Evolutionary conservation across 768 basidiomycete species (phyloP).

Genomic region (Panus rudis): DNA sequence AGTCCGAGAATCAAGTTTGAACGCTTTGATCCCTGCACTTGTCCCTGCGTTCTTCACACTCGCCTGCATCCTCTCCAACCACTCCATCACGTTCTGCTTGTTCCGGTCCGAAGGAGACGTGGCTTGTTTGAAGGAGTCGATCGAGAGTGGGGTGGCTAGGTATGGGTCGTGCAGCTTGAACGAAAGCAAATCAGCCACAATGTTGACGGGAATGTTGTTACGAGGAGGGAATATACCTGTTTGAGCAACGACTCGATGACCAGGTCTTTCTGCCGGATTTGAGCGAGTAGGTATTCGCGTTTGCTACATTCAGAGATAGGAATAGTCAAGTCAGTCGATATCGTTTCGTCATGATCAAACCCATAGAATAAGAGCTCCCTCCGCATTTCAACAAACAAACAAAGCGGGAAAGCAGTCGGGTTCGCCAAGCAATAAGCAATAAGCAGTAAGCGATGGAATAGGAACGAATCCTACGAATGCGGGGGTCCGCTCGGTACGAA

Average conservation of each 20-base stretch:
- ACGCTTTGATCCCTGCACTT: constrained; percentile 37
- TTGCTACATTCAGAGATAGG: constrained; percentile 46
- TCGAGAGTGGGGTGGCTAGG: constrained; percentile 69
- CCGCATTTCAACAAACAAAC: too few species aligned
- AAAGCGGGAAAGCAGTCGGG: too few species aligned
- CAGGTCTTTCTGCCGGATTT: constrained; percentile 81
- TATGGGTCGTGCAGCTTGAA: constrained; percentile 73
- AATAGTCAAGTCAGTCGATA: constrained; percentile 14
- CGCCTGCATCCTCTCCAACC: constrained; percentile 61
- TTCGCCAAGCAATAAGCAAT: too few species aligned
- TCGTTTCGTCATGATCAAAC: not conserved
- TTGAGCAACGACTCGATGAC: constrained; percentile 83
- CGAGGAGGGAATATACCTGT: constrained; percentile 50
- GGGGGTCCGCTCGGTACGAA: too few species aligned
- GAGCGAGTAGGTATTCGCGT: constrained; percentile 78
- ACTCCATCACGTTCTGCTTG: constrained; percentile 62
- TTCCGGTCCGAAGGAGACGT: constrained; percentile 69
- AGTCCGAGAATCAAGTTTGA: constrained; percentile 35
- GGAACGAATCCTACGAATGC: too few species aligned
- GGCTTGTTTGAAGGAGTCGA: constrained; percentile 72
- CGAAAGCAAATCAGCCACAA: not conserved
- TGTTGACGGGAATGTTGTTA: not conserved
- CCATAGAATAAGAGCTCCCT: too few species aligned
- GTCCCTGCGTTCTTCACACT: constrained; percentile 47
- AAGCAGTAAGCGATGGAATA: too few species aligned